Conservation (phyloP, 257 asterid species). For the Verbena officinalis region DNA sequence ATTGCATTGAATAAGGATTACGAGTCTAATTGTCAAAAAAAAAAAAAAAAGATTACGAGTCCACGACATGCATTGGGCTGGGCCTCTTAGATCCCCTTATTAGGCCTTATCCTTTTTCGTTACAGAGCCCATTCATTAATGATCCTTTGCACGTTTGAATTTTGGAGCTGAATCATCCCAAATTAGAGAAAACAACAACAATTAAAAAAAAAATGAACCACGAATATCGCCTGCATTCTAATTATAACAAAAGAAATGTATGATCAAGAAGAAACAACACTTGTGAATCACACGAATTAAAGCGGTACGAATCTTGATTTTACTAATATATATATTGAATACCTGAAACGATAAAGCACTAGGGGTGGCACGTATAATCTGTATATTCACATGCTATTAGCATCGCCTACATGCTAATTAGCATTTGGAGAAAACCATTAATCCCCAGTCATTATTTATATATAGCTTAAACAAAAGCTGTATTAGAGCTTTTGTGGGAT, state of each 20-base stretch:
- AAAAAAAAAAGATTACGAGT: too few species aligned
- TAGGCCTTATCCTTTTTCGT: conserved; percentile 1
- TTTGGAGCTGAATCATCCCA: too few species aligned
- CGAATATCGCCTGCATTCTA: background rate
- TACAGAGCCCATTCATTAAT: too few species aligned
- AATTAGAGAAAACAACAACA: too few species aligned
- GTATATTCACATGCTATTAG: background rate
- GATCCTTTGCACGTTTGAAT: too few species aligned
- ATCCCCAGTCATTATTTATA: background rate
- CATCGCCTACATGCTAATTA: conserved; percentile 2
- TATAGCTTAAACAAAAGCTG: conserved; percentile 6
- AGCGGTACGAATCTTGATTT: background rate
- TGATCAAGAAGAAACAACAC: conserved; percentile 18
- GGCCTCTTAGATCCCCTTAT: background rate
- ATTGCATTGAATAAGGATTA: conserved; percentile 15
- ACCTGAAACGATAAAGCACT: background rate
- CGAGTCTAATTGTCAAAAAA: too few species aligned
- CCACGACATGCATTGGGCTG: background rate
- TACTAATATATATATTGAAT: background rate
- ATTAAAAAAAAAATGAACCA: background rate
- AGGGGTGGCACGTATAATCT: background rate
- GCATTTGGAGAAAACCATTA: background rate
- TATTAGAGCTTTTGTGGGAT: background rate
- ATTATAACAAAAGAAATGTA: conserved; percentile 3
- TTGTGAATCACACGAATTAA: conserved; percentile 22